Evolutionary conservation across 2,329 filamentous ascomycete genomes (phyloP), one percentile per base, ranked within the genome.

Genomic region (Fusarium sp.): DNA sequence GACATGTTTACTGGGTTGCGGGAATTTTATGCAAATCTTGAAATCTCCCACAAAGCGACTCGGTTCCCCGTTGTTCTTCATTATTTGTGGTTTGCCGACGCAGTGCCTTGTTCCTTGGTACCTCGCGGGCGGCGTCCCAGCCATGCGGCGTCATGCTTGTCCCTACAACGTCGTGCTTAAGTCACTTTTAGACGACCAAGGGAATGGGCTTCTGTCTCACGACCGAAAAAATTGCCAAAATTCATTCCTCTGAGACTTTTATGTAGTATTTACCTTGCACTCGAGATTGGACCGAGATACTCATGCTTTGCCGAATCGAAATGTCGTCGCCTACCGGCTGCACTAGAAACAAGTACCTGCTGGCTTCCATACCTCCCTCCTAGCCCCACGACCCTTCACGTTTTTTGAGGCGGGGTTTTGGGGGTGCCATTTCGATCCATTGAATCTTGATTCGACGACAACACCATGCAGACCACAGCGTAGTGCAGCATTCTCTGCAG

Each of bases 381-480:
- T 69, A 69, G 72, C 74, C 72, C 74, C 74, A 77, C 75, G 72
- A 64, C 72, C 61, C 65, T 74, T 74, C 63, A 71, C 32, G 60
- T 71, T 68, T 62, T 72, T 68, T 65, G 71, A 73, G 71, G 67
- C 71, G 73, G 56, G 43, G 73, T 63, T 72, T 71, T 68, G 70
- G 77, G 70, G 68, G 63, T 74, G 66, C 66, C 63, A 65, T 69
- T 64, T 73, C 71, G 72, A 74, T 77, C 40, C 66, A 20, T 57
- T 52, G 43, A 76, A 75, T 79, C 77, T 78, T 78, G 76, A 78
- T 78, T 77, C 73, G 76, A 78, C 76, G 71, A 76, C 71, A 77
- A 68, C 68, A 74, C 68, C 37, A 57, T 69, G 65, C 65, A 71
- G 68, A 56, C 50, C 33, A 54, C 33, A 45, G 27, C 30, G 35